Conservation (phyloP, 768 basidiomycete genomes). For the Leccinellum albellum region DNA sequence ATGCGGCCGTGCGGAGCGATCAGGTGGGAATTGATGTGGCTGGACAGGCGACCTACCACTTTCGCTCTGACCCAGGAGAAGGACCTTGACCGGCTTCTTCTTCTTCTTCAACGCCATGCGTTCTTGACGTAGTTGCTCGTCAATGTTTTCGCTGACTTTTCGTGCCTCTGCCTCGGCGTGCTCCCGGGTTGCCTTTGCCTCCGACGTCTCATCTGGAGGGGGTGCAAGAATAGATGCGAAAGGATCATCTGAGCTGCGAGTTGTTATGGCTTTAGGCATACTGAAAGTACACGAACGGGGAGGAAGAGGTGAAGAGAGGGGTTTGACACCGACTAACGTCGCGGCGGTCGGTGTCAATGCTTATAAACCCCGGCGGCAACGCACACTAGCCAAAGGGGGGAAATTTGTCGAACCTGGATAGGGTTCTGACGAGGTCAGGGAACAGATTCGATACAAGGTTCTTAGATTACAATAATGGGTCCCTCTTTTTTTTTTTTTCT, state of each 20-base stretch:
- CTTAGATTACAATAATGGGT: no score
- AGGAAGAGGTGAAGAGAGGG: neutral
- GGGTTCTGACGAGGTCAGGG: neutral
- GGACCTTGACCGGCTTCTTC: constrained; percentile 66
- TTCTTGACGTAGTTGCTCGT: constrained; percentile 67
- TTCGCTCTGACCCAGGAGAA: constrained; percentile 75
- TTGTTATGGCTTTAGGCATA: constrained; percentile 17
- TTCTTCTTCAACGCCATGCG: constrained; percentile 54
- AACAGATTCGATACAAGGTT: neutral
- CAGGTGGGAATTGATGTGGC: constrained; percentile 2
- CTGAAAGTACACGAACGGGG: neutral
- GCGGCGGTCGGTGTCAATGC: neutral
- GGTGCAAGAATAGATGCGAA: constrained; percentile 58
- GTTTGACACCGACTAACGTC: no score
- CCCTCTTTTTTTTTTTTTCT: no score
- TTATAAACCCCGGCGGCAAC: constrained; percentile 1
- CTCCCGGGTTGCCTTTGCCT: constrained; percentile 53
- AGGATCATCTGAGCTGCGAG: constrained; percentile 54
- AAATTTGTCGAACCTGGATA: neutral
- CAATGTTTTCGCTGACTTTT: constrained; percentile 67
- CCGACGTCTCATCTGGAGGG: constrained; percentile 58
- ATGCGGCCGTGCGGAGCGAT: neutral
- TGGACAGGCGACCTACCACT: constrained; percentile 40
- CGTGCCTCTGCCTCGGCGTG: constrained; percentile 60
- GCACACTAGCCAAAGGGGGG: neutral